These are phyloP conservation scores for Arthromyces matolae DNA, from an alignment of 768 basidiomycete species.

Conservation along the genomic window DNA sequence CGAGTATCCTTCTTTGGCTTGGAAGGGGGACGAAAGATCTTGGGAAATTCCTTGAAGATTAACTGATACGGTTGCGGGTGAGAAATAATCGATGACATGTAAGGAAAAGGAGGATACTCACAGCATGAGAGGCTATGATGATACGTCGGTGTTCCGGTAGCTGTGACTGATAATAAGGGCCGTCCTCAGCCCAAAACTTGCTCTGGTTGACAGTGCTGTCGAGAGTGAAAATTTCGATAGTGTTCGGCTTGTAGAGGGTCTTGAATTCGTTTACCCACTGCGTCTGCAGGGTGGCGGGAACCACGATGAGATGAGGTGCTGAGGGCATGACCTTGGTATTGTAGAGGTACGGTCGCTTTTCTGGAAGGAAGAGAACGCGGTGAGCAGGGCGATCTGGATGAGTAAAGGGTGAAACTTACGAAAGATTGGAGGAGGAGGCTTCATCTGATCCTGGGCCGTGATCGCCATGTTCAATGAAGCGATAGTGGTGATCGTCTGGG, in stretches of 20 bases:
- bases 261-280: constrained; percentile 22
- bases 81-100: neutral
- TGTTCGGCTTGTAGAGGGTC: constrained; percentile 11
- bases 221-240: constrained; percentile 27
- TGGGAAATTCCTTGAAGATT: constrained; percentile 15
- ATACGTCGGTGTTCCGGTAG: constrained; percentile 13
- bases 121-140: constrained; percentile 23
- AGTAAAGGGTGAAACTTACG: neutral
- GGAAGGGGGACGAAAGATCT: no score
- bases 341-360: constrained; percentile 1
- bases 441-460: neutral
- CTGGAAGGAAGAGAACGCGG: no score
- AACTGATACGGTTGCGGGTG: no score
- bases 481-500: constrained; percentile 17
- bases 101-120: constrained; percentile 16
- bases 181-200: constrained; percentile 19
- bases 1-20: no score
- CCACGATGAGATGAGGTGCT: constrained; percentile 19
- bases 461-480: constrained; percentile 18
- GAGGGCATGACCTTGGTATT: neutral
- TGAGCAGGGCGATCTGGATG: no score
- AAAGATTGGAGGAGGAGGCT: constrained; percentile 1
- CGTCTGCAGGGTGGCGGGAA: constrained; percentile 17
- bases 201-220: constrained; percentile 2
- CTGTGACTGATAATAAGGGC: constrained; percentile 14